phyloP scores from a whole-genome alignment of 2,329 filamentous ascomycete species.

The Exophiala dermatitidis region DNA sequence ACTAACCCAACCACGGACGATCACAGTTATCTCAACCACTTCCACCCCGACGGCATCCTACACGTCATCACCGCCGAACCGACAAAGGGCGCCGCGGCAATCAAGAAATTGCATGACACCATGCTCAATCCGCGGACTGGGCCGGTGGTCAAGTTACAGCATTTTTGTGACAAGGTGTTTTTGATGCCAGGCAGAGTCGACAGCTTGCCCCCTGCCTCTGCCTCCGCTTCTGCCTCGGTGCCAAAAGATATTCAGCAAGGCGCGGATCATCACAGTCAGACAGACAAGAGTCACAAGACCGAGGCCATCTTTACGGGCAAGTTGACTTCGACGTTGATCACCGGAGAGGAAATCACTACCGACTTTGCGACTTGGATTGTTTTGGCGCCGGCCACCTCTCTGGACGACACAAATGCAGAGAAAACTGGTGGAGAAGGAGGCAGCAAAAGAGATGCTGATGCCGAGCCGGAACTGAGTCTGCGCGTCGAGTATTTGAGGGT shows the following conservation, averaged over 20 bases:
- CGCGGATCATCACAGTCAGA: too few species aligned
- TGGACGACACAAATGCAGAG: too few species aligned
- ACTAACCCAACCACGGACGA: not conserved
- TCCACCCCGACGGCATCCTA: conserved; percentile 3
- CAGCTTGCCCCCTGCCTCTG: too few species aligned
- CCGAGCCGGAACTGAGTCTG: not conserved
- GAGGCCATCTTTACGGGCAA: conserved; percentile 8
- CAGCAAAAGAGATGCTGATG: not conserved
- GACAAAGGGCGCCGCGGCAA: not conserved
- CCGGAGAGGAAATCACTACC: conserved; percentile 4
- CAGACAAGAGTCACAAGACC: conserved; percentile 1
- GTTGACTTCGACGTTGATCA: conserved; percentile 2
- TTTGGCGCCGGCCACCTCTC: not conserved
- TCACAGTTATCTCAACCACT: conserved; percentile 5
- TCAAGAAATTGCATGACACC: conserved; percentile 6
- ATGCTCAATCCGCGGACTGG: conserved; percentile 4
- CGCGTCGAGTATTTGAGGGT: conserved; percentile 9
- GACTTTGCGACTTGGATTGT: conserved; percentile 11
- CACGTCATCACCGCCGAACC: conserved; percentile 4
- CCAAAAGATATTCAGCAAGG: too few species aligned
- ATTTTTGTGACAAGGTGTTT: conserved; percentile 9
- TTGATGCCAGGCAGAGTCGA: not conserved
- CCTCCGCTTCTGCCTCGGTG: too few species aligned
- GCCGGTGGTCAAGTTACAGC: conserved; percentile 8
- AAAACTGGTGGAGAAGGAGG: not conserved